Evolutionary conservation across 1,139 yeast species (phyloP), one percentile per base, ranked within the genome.

Genomic region (Torulaspora pretoriensis): DNA sequence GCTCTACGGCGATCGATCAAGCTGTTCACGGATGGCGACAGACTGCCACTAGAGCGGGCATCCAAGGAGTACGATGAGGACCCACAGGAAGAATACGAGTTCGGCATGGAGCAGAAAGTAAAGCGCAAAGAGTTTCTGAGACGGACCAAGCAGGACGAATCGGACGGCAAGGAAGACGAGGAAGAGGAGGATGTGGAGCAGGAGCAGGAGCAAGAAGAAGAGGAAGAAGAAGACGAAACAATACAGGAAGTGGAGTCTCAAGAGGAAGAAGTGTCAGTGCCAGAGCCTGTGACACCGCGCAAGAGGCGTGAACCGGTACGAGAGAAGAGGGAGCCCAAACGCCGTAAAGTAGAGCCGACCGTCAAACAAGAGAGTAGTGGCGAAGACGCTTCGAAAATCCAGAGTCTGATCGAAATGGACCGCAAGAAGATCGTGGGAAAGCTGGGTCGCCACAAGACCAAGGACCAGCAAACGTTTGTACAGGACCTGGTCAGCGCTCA

Each of bases 61-160:
- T 72, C 69, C 0, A 72, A 70, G 35, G 67, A 60, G 3, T 83
- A 77, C 57, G 89, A 84, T 57, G 72, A 75, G 16, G 42, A 47
- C 22, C 44, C 56, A 9, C 40, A 35, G 14, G 37, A 42, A 22
- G 50, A 51, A 13, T 49, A 50, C 32, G 59, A 74, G 42, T 89
- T 81, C 65, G 95, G 95, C 1, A 75, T 76, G 37, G 73, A 71
- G 33, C 86, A 88, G 86, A 75, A 75, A 49, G 69, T 70, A 35
- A 77, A 83, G 42, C 75, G 97, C 47, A 67, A 72, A 43, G 71
- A 70, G 46, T 82, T 80, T 57, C 67, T 83, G 24, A 39, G 34
- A 16, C 38, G 39, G n/a, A 43, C 44, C 26, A 27, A 32, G 35
- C 34, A 29, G 7, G 31, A 29, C 6, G 30, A 38, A 12, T 14